These are phyloP conservation scores for Auriscalpium orientale DNA, from an alignment of 768 basidiomycete genomes.

Conservation along the genomic window DNA sequence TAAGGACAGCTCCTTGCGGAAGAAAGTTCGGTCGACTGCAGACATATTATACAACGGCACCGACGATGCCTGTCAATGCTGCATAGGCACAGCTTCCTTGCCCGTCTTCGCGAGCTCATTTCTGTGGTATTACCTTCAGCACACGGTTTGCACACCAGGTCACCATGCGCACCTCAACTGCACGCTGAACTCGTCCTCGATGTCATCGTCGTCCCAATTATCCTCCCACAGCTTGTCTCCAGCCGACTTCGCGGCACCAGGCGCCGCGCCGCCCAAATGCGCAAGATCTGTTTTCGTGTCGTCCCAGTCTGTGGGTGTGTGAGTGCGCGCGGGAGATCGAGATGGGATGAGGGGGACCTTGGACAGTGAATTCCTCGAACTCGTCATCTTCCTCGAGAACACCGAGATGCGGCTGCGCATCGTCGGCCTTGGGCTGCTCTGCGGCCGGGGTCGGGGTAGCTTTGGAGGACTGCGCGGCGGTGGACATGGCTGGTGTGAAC, in stretches of 20 bases:
- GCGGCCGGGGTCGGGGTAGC: background rate
- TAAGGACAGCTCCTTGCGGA: too few relatives aligned
- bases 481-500: background rate
- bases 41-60: too few relatives aligned
- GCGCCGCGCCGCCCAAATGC: slow-evolving; percentile 64
- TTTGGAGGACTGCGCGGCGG: background rate
- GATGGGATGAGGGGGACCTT: slow-evolving; percentile 44
- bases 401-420: slow-evolving; percentile 62
- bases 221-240: slow-evolving; percentile 98
- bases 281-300: slow-evolving; percentile 79
- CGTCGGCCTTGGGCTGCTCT: slow-evolving; percentile 18
- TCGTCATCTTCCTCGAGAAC: slow-evolving; percentile 97
- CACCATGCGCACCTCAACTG: slow-evolving; percentile 74
- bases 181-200: slow-evolving; percentile 94
- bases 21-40: too few relatives aligned
- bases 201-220: slow-evolving; percentile 99
- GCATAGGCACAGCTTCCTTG: slow-evolving; percentile 28
- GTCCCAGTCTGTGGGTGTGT: slow-evolving; percentile 61
- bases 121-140: slow-evolving; percentile 25
- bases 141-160: background rate
- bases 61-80: slow-evolving; percentile 2
- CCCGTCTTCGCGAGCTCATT: slow-evolving; percentile 60
- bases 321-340: background rate
- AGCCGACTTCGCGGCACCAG: slow-evolving; percentile 69
- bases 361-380: slow-evolving; percentile 87